A percentile compares a stretch with the other conserved stretches of the same genome.
Conservation (phyloP, 345 rosid genomes). For the Nasturtium officinale region DNA sequence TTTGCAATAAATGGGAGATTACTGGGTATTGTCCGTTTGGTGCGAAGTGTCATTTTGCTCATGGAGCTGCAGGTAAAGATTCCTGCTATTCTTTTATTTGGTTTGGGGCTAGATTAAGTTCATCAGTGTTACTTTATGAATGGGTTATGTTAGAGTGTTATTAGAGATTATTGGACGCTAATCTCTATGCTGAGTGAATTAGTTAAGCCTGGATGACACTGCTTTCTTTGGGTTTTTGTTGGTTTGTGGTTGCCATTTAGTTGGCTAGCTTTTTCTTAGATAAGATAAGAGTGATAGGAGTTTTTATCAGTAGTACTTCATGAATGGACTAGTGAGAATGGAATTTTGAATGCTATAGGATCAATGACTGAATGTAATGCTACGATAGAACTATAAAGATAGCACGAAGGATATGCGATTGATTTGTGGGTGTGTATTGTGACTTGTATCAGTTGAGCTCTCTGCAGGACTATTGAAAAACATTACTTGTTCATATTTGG, state of each 20-base stretch:
- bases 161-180: not conserved
- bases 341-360: not conserved
- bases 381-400: not conserved
- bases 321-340: slow-evolving; percentile 13
- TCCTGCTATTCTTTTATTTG: not conserved
- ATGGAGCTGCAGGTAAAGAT: slow-evolving; percentile 77
- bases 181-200: not conserved
- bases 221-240: not conserved
- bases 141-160: not conserved
- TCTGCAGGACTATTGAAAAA: not conserved
- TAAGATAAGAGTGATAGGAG: not conserved
- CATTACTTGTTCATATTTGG: not conserved
- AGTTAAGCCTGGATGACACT: not conserved
- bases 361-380: not conserved
- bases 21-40: slow-evolving; percentile 98
- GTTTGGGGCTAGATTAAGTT: not conserved
- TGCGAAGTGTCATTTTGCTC: slow-evolving; percentile 95
- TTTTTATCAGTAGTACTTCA: not conserved
- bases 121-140: not conserved
- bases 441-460: not conserved
- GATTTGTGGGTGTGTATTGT: not conserved
- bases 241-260: not conserved
- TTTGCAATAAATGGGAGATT: slow-evolving; percentile 96
- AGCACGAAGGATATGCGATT: not conserved
- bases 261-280: not conserved